These are phyloP conservation scores for Gossypium laxum DNA, from an alignment of 441 rosid genomes.

Conservation along the genomic window DNA sequence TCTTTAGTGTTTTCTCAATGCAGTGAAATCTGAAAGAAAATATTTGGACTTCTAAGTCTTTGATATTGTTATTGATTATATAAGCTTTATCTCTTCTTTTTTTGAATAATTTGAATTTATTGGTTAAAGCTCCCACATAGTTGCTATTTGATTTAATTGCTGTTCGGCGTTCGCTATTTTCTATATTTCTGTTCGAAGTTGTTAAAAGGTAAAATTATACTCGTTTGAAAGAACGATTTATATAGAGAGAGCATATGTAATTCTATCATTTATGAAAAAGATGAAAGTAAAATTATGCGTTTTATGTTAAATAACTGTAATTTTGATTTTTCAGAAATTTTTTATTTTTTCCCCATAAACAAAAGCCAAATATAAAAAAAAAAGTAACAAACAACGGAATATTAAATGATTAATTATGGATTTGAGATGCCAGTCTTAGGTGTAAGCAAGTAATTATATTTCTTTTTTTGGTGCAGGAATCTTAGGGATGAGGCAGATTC, in stretches of 20 bases:
- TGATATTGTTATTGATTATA: not conserved
- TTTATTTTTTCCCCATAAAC: not conserved
- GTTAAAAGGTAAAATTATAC: not conserved
- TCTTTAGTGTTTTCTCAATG: not conserved
- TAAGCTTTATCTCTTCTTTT: not conserved
- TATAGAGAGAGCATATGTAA: not conserved
- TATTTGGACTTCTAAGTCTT: not conserved
- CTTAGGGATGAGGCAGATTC: slow-evolving; percentile 45
- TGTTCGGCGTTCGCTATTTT: not conserved
- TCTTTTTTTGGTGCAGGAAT: slow-evolving; percentile 37
- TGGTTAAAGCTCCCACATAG: not conserved
- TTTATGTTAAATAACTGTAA: not conserved
- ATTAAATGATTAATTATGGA: not conserved
- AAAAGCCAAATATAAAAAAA: not conserved
- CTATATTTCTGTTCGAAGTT: not conserved
- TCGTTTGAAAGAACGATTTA: not conserved
- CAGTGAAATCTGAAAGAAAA: not conserved
- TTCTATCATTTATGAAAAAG: not conserved
- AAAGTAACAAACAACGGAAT: not conserved
- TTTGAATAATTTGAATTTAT: not conserved
- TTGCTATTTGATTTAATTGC: not conserved
- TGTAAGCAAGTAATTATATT: not conserved
- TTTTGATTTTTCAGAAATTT: not conserved
- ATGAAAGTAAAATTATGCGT: not conserved
- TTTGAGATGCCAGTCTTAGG: not conserved